A percentile compares a stretch with the other conserved stretches of the same genome.
These are phyloP conservation scores for Colletotrichum truncatum DNA, from an alignment of 2,329 filamentous ascomycete species.

Conservation along the genomic window DNA sequence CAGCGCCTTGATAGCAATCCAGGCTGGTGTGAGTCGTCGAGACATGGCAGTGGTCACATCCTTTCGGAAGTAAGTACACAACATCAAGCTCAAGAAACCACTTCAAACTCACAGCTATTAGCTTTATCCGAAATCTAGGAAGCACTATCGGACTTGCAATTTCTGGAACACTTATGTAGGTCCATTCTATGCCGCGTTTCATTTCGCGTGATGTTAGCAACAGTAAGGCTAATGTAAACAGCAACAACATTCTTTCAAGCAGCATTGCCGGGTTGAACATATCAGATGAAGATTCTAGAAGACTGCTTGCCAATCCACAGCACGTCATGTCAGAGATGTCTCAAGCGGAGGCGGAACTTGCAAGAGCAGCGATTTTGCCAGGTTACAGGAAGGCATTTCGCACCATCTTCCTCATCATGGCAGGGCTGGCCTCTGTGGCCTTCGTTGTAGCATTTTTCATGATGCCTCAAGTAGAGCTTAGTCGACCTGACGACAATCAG, in stretches of 20 bases:
- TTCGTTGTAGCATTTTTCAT: conserved; percentile 48
- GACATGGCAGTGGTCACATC: conserved; percentile 56
- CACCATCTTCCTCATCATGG: conserved; percentile 48
- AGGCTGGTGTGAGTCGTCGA: conserved; percentile 61
- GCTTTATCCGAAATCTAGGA: conserved; percentile 50
- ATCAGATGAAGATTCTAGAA: conserved; percentile 32
- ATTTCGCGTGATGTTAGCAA: background rate
- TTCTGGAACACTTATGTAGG: conserved; percentile 48
- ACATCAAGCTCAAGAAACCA: rapidly evolving
- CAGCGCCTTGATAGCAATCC: conserved; percentile 60
- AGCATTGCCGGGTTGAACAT: conserved; percentile 40
- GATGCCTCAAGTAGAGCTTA: conserved; percentile 50
- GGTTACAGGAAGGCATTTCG: conserved; percentile 47
- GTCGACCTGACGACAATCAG: conserved; percentile 45
- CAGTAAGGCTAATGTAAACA: conserved; percentile 17
- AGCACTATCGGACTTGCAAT: conserved; percentile 49
- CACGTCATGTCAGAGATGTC: conserved; percentile 41
- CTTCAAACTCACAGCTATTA: conserved; percentile 19
- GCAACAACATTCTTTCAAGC: conserved; percentile 47
- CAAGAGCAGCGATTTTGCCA: conserved; percentile 43
- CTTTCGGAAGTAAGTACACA: conserved; percentile 47
- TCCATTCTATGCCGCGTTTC: background rate
- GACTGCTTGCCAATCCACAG: conserved; percentile 44
- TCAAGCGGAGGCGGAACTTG: conserved; percentile 36
- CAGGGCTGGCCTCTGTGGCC: conserved; percentile 43